phyloP scores from a whole-genome alignment of 2,329 filamentous ascomycete species.

The Epichloe hybrida region DNA sequence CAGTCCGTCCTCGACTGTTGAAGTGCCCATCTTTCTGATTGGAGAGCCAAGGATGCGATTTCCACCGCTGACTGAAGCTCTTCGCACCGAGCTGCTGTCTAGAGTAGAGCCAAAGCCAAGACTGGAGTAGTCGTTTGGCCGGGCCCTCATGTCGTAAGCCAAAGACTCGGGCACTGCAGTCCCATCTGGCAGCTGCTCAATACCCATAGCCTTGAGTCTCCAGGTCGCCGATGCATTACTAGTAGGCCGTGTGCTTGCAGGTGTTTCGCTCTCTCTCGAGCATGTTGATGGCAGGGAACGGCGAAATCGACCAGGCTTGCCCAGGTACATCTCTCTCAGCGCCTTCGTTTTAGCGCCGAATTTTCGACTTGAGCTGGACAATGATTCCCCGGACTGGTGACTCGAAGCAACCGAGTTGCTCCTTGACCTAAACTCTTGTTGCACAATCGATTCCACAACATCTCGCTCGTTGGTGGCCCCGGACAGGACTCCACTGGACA shows the following conservation, averaged over 20 bases:
- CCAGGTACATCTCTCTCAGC: slow-evolving; percentile 21
- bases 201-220: slow-evolving; percentile 35
- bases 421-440: slow-evolving; percentile 11
- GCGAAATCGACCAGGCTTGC: slow-evolving; percentile 20
- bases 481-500: slow-evolving; percentile 28
- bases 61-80: slow-evolving; percentile 2
- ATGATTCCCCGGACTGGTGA: slow-evolving; percentile 7
- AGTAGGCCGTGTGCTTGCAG: slow-evolving; percentile 14
- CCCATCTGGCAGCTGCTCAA: slow-evolving; percentile 40
- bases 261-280: slow-evolving; percentile 14
- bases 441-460: slow-evolving; percentile 22
- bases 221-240: slow-evolving; percentile 31
- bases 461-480: slow-evolving; percentile 26
- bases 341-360: slow-evolving; percentile 22
- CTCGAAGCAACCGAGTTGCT: slow-evolving; percentile 11
- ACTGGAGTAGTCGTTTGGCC: not conserved
- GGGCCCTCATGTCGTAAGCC: slow-evolving; percentile 25
- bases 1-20: slow-evolving; percentile 1
- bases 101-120: not conserved
- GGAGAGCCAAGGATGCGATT: not conserved
- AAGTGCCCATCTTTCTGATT: slow-evolving; percentile 1
- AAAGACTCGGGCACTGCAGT: slow-evolving; percentile 38
- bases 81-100: not conserved
- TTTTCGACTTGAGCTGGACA: slow-evolving; percentile 7
- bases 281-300: slow-evolving; percentile 25